Evolutionary conservation across 352 stramenopile species (phyloP).

Genomic region (Vaucheria bursata): DNA sequence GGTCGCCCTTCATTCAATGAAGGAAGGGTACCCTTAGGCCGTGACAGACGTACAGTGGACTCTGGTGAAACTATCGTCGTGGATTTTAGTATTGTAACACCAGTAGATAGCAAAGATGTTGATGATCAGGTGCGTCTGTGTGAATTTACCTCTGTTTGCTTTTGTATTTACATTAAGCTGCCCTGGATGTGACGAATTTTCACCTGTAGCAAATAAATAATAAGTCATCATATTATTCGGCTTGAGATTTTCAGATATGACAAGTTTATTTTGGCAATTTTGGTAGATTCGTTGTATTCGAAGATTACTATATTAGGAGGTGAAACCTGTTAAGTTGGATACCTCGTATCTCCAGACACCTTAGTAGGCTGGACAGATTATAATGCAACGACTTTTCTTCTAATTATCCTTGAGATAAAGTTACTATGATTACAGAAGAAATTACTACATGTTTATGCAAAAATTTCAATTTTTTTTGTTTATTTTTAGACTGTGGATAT

Average conservation of each 20-base stretch:
- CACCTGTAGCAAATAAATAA: no score
- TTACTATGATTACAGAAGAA: not conserved
- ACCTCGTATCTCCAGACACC: no score
- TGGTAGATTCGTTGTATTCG: no score
- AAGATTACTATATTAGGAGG: not conserved
- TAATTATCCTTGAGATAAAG: not conserved
- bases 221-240: not conserved
- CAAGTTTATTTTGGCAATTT: not conserved
- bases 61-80: not conserved
- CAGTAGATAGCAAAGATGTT: not conserved
- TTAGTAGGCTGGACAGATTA: no score
- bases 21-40: no score
- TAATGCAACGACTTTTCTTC: not conserved
- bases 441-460: no score
- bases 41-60: not conserved
- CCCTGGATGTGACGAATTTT: not conserved
- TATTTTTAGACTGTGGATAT: slow-evolving; percentile 18
- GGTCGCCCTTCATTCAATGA: no score
- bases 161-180: not conserved
- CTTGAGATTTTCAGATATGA: no score
- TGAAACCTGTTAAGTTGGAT: no score
- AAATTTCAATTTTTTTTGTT: no score
- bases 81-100: not conserved
- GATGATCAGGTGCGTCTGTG: not conserved
- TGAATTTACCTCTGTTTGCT: not conserved